phyloP scores from a whole-genome alignment of 352 stramenopile species.

The Pythium diclinum region DNA sequence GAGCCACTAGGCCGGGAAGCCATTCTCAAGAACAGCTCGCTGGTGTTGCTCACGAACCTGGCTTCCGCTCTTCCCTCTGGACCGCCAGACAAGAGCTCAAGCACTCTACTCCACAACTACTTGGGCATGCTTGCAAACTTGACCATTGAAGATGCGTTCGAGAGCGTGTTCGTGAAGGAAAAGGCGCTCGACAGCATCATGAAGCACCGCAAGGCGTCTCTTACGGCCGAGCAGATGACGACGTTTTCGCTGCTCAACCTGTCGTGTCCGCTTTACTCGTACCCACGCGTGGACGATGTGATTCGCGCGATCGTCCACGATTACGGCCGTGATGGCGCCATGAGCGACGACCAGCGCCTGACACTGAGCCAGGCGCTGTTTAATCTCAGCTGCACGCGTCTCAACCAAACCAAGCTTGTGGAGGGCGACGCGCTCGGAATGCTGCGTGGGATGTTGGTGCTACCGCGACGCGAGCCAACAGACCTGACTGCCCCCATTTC shows the following conservation, averaged over 20 bases:
- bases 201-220: conserved; percentile 42
- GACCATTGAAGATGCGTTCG: conserved; percentile 68
- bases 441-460: conserved; percentile 31
- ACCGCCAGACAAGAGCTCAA: conserved; percentile 9
- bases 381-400: conserved; percentile 59
- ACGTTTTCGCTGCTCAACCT: conserved; percentile 68
- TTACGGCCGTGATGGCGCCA: conserved; percentile 33
- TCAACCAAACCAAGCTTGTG: conserved; percentile 67
- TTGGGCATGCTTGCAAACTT: conserved; percentile 63
- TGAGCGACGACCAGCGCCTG: conserved; percentile 33
- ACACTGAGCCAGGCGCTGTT: conserved; percentile 55
- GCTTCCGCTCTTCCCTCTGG: conserved; percentile 10
- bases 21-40: conserved; percentile 50
- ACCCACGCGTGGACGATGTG: conserved; percentile 63
- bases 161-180: conserved; percentile 68
- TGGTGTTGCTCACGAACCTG: conserved; percentile 41
- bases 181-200: conserved; percentile 64
- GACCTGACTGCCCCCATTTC: conserved; percentile 8
- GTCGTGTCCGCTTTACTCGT: conserved; percentile 60
- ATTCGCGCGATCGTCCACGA: conserved; percentile 53
- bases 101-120: conserved; percentile 38
- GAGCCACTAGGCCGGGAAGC: conserved; percentile 37
- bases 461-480: neutral
- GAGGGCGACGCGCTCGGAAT: conserved; percentile 44
- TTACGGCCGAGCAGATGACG: conserved; percentile 36